Conservation (phyloP, 805 yeast genomes). For the Jamesozyma piceae region DNA sequence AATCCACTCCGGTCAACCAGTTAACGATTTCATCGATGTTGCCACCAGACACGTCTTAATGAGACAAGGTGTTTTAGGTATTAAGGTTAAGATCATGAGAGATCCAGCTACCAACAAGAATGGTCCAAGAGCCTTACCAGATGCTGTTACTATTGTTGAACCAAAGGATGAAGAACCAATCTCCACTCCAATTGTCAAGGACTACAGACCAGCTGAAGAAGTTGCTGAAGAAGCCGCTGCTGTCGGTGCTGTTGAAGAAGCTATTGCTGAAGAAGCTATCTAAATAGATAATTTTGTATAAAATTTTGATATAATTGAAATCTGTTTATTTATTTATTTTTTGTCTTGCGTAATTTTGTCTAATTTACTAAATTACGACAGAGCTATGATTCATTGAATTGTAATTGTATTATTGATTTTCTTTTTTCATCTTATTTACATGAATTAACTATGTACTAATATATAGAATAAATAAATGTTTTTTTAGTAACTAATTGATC, state of each 20-base stretch:
- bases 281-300: too few species aligned
- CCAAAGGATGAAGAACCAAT: slow-evolving; percentile 89
- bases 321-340: too few species aligned
- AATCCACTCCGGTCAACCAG: slow-evolving; percentile 99
- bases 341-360: too few species aligned
- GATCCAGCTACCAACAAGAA: slow-evolving; percentile 82
- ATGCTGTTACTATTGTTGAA: slow-evolving; percentile 82
- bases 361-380: too few species aligned
- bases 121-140: slow-evolving; percentile 92
- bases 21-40: slow-evolving; percentile 93
- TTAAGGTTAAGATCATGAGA: slow-evolving; percentile 98
- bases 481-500: background rate
- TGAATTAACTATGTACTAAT: background rate
- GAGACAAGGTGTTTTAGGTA: slow-evolving; percentile 99
- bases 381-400: background rate
- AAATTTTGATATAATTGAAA: too few species aligned
- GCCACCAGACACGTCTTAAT: slow-evolving; percentile 99
- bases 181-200: slow-evolving; percentile 74
- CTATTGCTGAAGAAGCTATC: slow-evolving; percentile 6
- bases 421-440: background rate
- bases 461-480: too few species aligned
- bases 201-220: slow-evolving; percentile 44
- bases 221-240: slow-evolving; percentile 24
- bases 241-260: too few species aligned
- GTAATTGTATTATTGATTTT: background rate